Percentiles rank a stretch among this genome's conserved stretches.
Evolutionary conservation across 306 rosid genomes (phyloP).

Genomic region (Dryas drummondii): DNA sequence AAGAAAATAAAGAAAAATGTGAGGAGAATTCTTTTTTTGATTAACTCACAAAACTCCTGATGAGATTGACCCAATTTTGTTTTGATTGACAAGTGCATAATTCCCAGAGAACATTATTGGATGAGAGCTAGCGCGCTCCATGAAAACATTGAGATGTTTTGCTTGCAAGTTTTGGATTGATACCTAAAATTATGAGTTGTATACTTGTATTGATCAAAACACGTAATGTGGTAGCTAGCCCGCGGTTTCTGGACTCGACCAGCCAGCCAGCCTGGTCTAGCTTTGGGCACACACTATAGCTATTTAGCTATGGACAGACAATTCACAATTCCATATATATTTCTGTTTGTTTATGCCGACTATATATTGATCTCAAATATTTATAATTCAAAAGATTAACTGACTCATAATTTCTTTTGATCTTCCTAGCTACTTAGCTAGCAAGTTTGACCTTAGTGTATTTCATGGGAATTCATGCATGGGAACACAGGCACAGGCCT

Average conservation of each 20-base stretch:
- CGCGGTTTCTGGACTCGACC: constrained; percentile 15
- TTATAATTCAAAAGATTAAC: not conserved
- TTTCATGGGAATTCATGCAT: not conserved
- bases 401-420: not conserved
- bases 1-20: not conserved
- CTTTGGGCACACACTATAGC: constrained; percentile 17
- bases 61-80: not conserved
- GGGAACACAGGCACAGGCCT: not conserved
- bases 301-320: constrained; percentile 13
- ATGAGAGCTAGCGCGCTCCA: not conserved
- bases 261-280: constrained; percentile 20
- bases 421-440: not conserved
- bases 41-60: constrained; percentile 5
- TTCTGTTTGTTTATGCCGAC: not conserved
- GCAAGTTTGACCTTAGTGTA: constrained; percentile 1
- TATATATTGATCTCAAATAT: not conserved
- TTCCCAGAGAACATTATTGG: not conserved
- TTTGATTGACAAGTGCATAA: not conserved
- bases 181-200: too few relatives aligned
- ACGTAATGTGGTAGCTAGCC: not conserved
- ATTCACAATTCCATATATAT: not conserved
- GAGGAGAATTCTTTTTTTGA: not conserved
- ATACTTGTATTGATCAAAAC: not conserved
- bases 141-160: constrained; percentile 5
- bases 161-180: not conserved